Evolutionary conservation across 75 land plant genomes (phyloP).

Genomic region (Selaginella tamariscina): DNA sequence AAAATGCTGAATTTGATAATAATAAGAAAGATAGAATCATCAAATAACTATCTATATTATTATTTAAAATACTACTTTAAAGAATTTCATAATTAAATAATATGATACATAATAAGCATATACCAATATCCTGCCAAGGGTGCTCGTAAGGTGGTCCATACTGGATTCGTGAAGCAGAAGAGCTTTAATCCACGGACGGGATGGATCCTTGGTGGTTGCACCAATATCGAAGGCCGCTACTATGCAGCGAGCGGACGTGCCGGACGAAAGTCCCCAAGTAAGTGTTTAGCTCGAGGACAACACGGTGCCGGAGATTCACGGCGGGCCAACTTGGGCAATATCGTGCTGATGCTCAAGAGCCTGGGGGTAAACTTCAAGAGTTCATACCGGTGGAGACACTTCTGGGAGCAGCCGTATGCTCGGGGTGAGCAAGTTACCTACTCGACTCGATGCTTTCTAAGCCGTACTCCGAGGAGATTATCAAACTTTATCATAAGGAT

Average conservation of each 20-base stretch:
- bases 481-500: background rate
- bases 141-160: too few species aligned
- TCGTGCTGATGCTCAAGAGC: conserved; percentile 9
- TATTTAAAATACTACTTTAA: too few species aligned
- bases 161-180: conserved; percentile 1
- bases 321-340: conserved; percentile 3
- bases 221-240: conserved; percentile 22
- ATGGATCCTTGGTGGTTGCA: conserved; percentile 11
- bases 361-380: background rate
- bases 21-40: too few species aligned
- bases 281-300: conserved; percentile 11
- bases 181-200: conserved; percentile 7
- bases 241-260: background rate
- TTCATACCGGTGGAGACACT: background rate
- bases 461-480: background rate
- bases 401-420: conserved; percentile 4
- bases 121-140: too few species aligned
- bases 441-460: conserved; percentile 2
- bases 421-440: background rate
- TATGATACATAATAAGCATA: too few species aligned
- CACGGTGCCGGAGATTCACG: conserved; percentile 8
- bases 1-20: too few species aligned
- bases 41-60: too few species aligned
- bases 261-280: background rate
- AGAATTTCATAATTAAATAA: too few species aligned